phyloP scores from a whole-genome alignment of 352 stramenopile genomes.

The Phytophthora pisi region DNA sequence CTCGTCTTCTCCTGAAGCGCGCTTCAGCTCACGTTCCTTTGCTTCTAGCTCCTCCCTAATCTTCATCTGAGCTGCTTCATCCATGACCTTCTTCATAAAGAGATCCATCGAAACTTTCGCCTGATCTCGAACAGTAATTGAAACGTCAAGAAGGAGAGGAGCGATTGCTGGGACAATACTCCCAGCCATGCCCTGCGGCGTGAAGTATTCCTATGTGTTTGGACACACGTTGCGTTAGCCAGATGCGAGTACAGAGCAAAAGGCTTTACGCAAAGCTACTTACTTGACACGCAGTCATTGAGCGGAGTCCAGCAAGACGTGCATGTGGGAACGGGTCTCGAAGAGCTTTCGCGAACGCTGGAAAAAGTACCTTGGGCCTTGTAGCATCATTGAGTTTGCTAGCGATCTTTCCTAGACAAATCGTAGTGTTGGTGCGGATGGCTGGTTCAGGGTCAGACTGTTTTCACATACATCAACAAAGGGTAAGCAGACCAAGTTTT shows the following conservation, averaged over 20 bases:
- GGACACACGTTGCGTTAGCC: constrained; percentile 6
- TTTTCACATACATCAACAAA: not conserved
- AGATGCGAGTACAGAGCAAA: constrained; percentile 4
- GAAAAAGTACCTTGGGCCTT: constrained; percentile 89
- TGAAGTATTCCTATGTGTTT: constrained; percentile 69
- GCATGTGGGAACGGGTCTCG: constrained; percentile 91
- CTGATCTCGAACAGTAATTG: constrained; percentile 78
- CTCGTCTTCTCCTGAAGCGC: constrained; percentile 38
- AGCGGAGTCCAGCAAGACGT: constrained; percentile 83
- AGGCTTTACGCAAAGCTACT: constrained; percentile 6
- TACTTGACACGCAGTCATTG: constrained; percentile 82
- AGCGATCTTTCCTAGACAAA: constrained; percentile 91
- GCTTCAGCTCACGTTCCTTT: constrained; percentile 64
- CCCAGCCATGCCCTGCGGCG: constrained; percentile 65
- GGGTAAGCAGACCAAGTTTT: not conserved
- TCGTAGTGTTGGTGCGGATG: constrained; percentile 94
- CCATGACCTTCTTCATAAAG: constrained; percentile 85
- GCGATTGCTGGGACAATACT: constrained; percentile 81
- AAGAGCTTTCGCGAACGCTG: constrained; percentile 84
- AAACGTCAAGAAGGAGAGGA: constrained; percentile 81
- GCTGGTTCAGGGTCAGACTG: constrained; percentile 89
- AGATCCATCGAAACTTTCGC: constrained; percentile 72
- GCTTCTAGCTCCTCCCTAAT: constrained; percentile 70
- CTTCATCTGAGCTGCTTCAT: constrained; percentile 84
- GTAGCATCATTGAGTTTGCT: constrained; percentile 86